A percentile compares a stretch with the other conserved stretches of the same genome.
Conservation (phyloP, 2,329 filamentous ascomycete species). For the Amphichorda felina region DNA sequence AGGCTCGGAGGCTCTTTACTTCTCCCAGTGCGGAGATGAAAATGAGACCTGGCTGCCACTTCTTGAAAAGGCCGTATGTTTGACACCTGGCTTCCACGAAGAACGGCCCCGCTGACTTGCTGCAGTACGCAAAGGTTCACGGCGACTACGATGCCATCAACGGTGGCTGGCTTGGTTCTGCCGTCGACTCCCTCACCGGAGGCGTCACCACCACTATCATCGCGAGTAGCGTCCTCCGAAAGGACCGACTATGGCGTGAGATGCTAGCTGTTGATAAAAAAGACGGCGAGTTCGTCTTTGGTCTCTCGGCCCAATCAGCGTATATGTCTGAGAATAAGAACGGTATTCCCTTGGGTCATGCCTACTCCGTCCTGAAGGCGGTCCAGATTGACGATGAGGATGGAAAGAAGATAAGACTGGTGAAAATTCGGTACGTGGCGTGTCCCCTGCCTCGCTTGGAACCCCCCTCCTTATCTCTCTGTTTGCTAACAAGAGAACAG, state of each 20-base stretch:
- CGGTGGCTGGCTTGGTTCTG: constrained; percentile 50
- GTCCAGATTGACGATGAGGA: too few relatives aligned
- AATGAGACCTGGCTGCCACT: constrained; percentile 68
- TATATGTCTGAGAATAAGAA: too few relatives aligned
- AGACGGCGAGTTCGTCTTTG: too few relatives aligned
- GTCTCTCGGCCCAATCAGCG: too few relatives aligned
- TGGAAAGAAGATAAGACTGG: too few relatives aligned
- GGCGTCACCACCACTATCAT: constrained; percentile 45
- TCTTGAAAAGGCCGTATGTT: constrained; percentile 50
- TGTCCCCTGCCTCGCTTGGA: too few relatives aligned
- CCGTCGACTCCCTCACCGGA: constrained; percentile 37
- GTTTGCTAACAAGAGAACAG: too few relatives aligned
- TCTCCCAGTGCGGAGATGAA: constrained; percentile 54
- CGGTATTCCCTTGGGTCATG: too few relatives aligned
- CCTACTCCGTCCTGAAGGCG: too few relatives aligned
- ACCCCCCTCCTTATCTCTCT: too few relatives aligned
- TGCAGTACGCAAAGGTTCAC: constrained; percentile 57
- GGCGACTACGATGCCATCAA: constrained; percentile 59
- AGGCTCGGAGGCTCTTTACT: constrained; percentile 57
- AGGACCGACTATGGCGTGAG: constrained; percentile 60
- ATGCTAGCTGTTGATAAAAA: too few relatives aligned
- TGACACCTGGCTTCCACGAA: not conserved
- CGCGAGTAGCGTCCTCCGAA: constrained; percentile 47
- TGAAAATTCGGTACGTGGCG: too few relatives aligned
- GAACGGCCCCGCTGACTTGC: not conserved